Conservation (phyloP, 2,329 filamentous ascomycete genomes). For the Alternaria solani region DNA sequence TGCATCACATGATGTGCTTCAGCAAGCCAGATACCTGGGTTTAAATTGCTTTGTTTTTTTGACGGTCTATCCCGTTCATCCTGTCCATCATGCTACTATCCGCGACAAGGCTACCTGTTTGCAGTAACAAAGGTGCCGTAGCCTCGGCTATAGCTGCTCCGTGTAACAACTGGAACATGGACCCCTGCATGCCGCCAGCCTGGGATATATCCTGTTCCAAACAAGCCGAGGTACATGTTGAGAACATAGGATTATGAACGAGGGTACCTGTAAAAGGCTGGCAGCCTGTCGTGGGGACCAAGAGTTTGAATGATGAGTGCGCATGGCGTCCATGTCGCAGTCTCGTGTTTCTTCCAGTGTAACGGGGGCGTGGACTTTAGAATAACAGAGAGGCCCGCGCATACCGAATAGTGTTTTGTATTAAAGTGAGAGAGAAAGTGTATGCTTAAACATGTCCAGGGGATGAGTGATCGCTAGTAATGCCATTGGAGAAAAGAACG, state of each 20-base stretch:
- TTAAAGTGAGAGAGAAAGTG: slow-evolving; percentile 23
- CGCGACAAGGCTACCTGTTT: not conserved
- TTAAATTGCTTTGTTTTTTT: slow-evolving; percentile 15
- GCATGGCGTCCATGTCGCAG: not conserved
- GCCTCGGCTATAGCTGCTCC: not conserved
- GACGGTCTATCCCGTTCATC: slow-evolving; percentile 11
- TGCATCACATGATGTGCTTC: not conserved
- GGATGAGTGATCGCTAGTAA: slow-evolving; percentile 16
- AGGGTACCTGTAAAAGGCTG: not conserved
- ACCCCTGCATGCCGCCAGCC: not conserved
- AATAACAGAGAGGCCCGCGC: slow-evolving; percentile 28
- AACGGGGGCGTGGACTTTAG: not conserved
- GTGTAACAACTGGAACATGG: slow-evolving; percentile 2
- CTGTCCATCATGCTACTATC: slow-evolving; percentile 3
- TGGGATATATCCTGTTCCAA: not conserved
- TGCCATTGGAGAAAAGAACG: slow-evolving; percentile 15
- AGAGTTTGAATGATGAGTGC: not conserved
- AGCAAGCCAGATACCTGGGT: slow-evolving; percentile 5
- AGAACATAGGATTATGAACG: not conserved
- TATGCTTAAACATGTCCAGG: slow-evolving; percentile 30
- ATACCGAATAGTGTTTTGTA: slow-evolving; percentile 47
- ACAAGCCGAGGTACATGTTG: slow-evolving; percentile 3
- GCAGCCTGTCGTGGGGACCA: not conserved
- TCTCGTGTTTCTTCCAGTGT: not conserved
- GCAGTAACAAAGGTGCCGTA: not conserved